These are phyloP conservation scores for Rhizopogon vesiculosus DNA, from an alignment of 768 basidiomycete genomes.

Conservation along the genomic window DNA sequence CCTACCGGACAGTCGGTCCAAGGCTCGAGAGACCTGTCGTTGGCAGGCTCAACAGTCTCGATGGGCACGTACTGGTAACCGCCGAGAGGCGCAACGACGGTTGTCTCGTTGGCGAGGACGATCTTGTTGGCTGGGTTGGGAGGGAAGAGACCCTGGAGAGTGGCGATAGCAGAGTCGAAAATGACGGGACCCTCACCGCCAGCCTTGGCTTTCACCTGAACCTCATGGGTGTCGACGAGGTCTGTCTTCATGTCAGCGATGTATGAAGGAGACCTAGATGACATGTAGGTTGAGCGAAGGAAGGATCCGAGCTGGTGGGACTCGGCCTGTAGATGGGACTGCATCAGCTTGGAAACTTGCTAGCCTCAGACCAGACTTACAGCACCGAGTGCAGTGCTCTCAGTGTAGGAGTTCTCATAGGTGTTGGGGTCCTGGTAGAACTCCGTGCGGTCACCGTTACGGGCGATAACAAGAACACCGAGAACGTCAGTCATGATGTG, in stretches of 20 bases:
- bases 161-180: constrained; percentile 80
- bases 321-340: constrained; percentile 42
- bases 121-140: constrained; percentile 72
- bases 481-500: constrained; percentile 46
- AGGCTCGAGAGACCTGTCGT: constrained; percentile 79
- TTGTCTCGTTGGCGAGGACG: constrained; percentile 72
- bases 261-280: constrained; percentile 56
- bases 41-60: constrained; percentile 81
- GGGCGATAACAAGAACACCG: constrained; percentile 72
- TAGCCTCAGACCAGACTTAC: constrained; percentile 30
- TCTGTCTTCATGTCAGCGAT: constrained; percentile 62
- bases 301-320: constrained; percentile 58
- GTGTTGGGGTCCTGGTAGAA: constrained; percentile 69
- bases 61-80: constrained; percentile 89
- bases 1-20: constrained; percentile 63
- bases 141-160: constrained; percentile 84
- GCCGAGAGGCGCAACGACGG: constrained; percentile 65
- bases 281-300: constrained; percentile 66
- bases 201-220: constrained; percentile 76
- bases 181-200: constrained; percentile 84
- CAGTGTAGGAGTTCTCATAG: constrained; percentile 57
- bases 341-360: neutral
- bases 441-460: constrained; percentile 71
- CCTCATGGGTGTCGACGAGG: constrained; percentile 67
- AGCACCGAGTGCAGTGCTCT: constrained; percentile 74